phyloP scores from a whole-genome alignment of 2,329 filamentous ascomycete genomes.

The Penicillium sp. region DNA sequence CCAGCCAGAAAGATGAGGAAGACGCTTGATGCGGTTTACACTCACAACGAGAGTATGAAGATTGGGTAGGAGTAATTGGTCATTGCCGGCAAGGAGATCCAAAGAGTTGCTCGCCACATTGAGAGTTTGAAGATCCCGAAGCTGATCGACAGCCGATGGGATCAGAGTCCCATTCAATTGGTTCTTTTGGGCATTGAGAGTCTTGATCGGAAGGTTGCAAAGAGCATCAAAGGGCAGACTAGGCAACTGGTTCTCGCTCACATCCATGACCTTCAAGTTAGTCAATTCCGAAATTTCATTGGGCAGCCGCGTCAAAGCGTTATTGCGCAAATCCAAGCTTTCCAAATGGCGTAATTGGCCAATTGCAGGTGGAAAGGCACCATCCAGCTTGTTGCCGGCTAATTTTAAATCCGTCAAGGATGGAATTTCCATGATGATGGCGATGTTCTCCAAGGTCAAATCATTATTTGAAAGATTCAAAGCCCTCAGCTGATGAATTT shows the following conservation, averaged over 20 bases:
- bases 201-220: slow-evolving; percentile 61
- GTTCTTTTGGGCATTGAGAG: slow-evolving; percentile 72
- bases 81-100: slow-evolving; percentile 44
- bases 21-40: slow-evolving; percentile 66
- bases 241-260: slow-evolving; percentile 72
- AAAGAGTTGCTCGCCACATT: slow-evolving; percentile 75
- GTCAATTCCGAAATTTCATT: slow-evolving; percentile 59
- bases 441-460: slow-evolving; percentile 64
- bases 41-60: slow-evolving; percentile 71
- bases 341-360: slow-evolving; percentile 64
- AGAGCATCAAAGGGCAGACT: slow-evolving; percentile 65
- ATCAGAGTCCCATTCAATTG: slow-evolving; percentile 68
- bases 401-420: slow-evolving; percentile 74
- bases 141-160: slow-evolving; percentile 50
- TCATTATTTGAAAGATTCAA: slow-evolving; percentile 83
- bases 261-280: slow-evolving; percentile 67
- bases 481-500: slow-evolving; percentile 66
- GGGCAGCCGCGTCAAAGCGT: slow-evolving; percentile 68
- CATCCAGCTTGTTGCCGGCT: slow-evolving; percentile 68
- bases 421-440: slow-evolving; percentile 66
- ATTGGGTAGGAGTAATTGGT: slow-evolving; percentile 58
- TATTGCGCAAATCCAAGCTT: slow-evolving; percentile 72
- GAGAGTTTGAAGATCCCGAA: slow-evolving; percentile 64
- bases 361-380: slow-evolving; percentile 60
- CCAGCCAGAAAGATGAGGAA: slow-evolving; percentile 75